Conservation (phyloP, 495 filamentous ascomycete species). For the Tetracladium setigerum region DNA sequence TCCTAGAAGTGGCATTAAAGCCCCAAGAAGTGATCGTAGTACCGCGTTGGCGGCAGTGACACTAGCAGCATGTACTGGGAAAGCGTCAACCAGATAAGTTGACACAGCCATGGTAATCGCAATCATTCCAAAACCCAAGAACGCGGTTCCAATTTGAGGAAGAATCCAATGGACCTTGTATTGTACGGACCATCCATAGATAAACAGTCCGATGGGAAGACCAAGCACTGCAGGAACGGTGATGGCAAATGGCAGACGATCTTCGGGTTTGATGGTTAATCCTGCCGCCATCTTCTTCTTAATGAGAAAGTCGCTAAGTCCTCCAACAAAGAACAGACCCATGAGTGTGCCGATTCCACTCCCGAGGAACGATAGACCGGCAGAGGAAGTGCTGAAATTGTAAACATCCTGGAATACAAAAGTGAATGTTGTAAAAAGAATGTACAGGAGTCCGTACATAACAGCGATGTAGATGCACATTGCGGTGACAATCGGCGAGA, state of each 20-base stretch:
- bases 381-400: conserved; percentile 46
- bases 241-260: conserved; percentile 51
- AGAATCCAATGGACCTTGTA: conserved; percentile 59
- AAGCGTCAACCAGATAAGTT: conserved; percentile 52
- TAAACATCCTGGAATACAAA: conserved; percentile 54
- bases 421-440: conserved; percentile 64
- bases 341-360: conserved; percentile 49
- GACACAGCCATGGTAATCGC: conserved; percentile 35
- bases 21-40: conserved; percentile 22
- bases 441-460: conserved; percentile 66
- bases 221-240: conserved; percentile 49
- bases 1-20: conserved; percentile 25
- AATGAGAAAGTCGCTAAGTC: conserved; percentile 59
- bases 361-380: conserved; percentile 53
- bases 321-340: conserved; percentile 34
- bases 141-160: conserved; percentile 58
- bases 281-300: conserved; percentile 5
- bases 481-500: conserved; percentile 51
- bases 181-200: conserved; percentile 68
- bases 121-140: conserved; percentile 54
- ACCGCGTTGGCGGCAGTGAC: conserved; percentile 29
- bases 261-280: conserved; percentile 43
- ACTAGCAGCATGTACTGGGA: conserved; percentile 27
- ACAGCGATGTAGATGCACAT: conserved; percentile 58
- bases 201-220: conserved; percentile 56